Evolutionary conservation across 352 stramenopile species (phyloP).

Genomic region (Pythium volutum): DNA sequence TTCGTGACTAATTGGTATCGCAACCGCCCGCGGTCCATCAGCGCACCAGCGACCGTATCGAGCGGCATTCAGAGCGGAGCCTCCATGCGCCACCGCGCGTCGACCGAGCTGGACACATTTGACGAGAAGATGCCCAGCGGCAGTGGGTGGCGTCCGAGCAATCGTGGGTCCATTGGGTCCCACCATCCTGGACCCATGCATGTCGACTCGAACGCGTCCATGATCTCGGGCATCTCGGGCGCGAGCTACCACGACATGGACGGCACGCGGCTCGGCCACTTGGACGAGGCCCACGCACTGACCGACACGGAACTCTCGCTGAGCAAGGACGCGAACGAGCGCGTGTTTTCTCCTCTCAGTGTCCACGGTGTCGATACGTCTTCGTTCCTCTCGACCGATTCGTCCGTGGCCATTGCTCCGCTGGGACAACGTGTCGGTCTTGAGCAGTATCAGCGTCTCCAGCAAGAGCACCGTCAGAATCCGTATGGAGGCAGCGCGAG

Average conservation of each 20-base stretch:
- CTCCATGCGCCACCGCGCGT: slow-evolving; percentile 18
- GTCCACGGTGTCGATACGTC: neutral
- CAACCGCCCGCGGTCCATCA: slow-evolving; percentile 32
- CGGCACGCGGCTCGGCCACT: slow-evolving; percentile 22
- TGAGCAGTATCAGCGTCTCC: neutral
- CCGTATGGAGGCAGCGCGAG: neutral
- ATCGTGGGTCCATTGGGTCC: slow-evolving; percentile 5
- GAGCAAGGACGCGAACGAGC: slow-evolving; percentile 16
- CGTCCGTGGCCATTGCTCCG: slow-evolving; percentile 10
- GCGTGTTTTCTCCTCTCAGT: slow-evolving; percentile 43
- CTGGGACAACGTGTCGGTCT: neutral
- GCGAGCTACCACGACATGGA: slow-evolving; percentile 45
- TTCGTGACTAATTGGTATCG: slow-evolving; percentile 56
- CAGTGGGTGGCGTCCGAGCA: neutral
- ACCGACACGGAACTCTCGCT: slow-evolving; percentile 42
- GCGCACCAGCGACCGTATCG: slow-evolving; percentile 25
- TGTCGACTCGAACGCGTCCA: slow-evolving; percentile 38
- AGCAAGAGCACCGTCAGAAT: neutral
- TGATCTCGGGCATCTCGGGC: slow-evolving; percentile 40
- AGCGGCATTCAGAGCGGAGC: neutral
- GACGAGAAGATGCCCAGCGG: slow-evolving; percentile 23
- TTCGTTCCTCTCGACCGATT: slow-evolving; percentile 15
- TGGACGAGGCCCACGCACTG: slow-evolving; percentile 27
- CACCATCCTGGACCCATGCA: neutral
- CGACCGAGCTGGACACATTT: slow-evolving; percentile 31